Base-by-base conservation (phyloP, 2,329 filamentous ascomycete genomes). In the Knufia petricola region DNA sequence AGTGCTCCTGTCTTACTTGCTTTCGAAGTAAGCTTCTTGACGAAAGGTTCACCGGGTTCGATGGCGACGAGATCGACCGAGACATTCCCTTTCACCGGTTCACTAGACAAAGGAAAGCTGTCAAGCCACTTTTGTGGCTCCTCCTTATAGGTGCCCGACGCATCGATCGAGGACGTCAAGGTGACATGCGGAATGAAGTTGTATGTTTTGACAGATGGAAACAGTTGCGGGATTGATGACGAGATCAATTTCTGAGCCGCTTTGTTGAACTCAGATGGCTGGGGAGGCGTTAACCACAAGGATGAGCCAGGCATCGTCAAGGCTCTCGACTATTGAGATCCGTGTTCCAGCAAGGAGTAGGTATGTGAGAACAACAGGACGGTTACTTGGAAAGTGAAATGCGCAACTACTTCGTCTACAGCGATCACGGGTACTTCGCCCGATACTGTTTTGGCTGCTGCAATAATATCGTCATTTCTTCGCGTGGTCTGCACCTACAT, bases 81-180 rank as follows among this genome's bases (percentile, higher is more conserved):
- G n/a, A 46, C 13, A 30, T 21, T 23, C 37, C 8, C 17, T 10
- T 9, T 26, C 4, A 26, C 4, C n/a, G 42, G 31, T 10, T 21
- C 4, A n/a, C 8, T 39, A 4, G 48, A 48, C n/a, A 51, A 47
- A n/a, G 12, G 7, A 8, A 55, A 26, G 37, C 36, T 42, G 38
- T 49, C 48, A 13, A 53, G 53, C 50, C 46, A 55, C 31, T 49
- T 37, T 34, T 53, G 53, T 13, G 49, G 53, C 31, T 32, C 39
- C 1, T 39, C 46, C 9, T 26, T 39, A 28, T 52, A 52, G 2
- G 48, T 50, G 24, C 28, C 51, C 28, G 43, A 39, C n/a, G 50
- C 34, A 17, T 55, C 48, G 36, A 55, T 52, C 19, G 49, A 48
- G 4, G 52, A 50, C 4, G 44, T 50, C 3, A 52, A 34, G 4